Evolutionary conservation across 352 stramenopile species (phyloP), one percentile per base, ranked within the genome.

Genomic region (Phytopythium mirpurense): DNA sequence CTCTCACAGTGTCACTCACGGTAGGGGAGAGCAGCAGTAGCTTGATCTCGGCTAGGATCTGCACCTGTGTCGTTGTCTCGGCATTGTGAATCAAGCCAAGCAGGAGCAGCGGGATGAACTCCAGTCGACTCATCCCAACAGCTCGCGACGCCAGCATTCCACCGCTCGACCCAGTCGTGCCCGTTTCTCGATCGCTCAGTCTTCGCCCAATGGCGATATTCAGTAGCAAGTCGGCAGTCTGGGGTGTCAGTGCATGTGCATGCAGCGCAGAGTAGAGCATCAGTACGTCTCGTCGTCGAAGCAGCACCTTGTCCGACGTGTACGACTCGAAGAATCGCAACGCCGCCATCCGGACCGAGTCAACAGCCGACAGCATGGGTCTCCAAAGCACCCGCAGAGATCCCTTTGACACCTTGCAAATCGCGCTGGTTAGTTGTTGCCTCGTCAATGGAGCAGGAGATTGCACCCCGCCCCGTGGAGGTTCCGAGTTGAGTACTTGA

Each of bases 311-410:
- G 29, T 92, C 77, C 5, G 68, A 70, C 24, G 74, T 88, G 49
- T 90, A 89, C 4, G 73, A 50, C 57, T 93, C 80, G 37, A 91
- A 88, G 2, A 92, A 51, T n/a, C 57, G 63, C 31, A 93, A 59
- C 15, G 68, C 72, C 58, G 78, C 71, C 7, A 89, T 59, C 6
- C 82, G 78, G 19, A 93, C 64, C 32, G 65, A 69, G 14, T 76
- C 65, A 35, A 69, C 63, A 10, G 62, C 29, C 12, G 67, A 78
- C 12, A 72, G 55, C 68, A 94, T 83, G 29, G 72, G 65, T 21
- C 57, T 72, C 80, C 82, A 94, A 48, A 84, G 69, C 16, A 89
- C 34, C 15, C 76, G 68, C 15, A 90, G 59, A 0, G 81, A 83
- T 6, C 78, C 74, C 50, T 90, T 78, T 7, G 78, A 86, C 0